These are phyloP conservation scores for Trichoderma semiorbis DNA, from an alignment of 2,329 filamentous ascomycete genomes.

Conservation along the genomic window DNA sequence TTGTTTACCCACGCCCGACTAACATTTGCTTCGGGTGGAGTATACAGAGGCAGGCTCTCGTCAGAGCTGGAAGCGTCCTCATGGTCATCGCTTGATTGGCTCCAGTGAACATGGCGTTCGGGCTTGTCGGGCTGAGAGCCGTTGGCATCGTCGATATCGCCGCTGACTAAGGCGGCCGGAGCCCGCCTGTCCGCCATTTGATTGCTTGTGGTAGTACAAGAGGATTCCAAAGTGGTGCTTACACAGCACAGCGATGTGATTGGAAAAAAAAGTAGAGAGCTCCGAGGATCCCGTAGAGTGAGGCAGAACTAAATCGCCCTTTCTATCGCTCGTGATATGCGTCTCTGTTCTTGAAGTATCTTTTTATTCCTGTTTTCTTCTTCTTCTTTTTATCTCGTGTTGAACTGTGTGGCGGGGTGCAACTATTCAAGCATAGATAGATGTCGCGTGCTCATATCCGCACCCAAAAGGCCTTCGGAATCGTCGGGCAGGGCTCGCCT, in stretches of 20 bases:
- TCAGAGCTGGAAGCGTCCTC: not conserved
- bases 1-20: constrained; percentile 6
- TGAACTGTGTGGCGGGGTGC: not conserved
- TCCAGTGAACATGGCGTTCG: constrained; percentile 13
- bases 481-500: not conserved
- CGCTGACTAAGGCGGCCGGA: not conserved
- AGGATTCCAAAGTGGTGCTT: not conserved
- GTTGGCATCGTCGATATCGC: not conserved
- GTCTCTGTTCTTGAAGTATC: not conserved
- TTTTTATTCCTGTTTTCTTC: not conserved
- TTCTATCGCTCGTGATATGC: not conserved
- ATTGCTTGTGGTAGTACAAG: too few species aligned
- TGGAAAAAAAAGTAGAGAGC: not conserved
- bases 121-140: not conserved
- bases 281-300: not conserved
- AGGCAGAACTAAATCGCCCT: not conserved
- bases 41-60: constrained; percentile 14
- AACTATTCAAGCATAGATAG: not conserved
- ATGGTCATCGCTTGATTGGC: constrained; percentile 2
- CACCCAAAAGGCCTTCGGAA: not conserved
- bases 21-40: not conserved
- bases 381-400: not conserved
- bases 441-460: constrained; percentile 12
- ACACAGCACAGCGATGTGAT: not conserved
- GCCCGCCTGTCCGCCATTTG: not conserved